These are phyloP conservation scores for Solanum hybrid DNA, from an alignment of 305 asterid species.

Conservation along the genomic window DNA sequence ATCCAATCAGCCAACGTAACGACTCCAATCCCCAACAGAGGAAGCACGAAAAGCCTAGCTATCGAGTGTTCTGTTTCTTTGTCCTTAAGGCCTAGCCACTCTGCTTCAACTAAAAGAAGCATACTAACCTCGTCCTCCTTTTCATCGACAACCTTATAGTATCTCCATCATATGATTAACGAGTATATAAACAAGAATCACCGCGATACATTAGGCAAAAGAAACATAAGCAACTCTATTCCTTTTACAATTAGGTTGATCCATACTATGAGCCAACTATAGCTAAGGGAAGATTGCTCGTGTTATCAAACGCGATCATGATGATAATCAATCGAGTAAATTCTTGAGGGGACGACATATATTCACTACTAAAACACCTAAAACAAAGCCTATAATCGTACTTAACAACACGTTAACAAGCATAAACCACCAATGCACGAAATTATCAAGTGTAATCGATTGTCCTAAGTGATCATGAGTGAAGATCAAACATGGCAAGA, in stretches of 20 bases:
- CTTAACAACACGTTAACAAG: constrained; percentile 35
- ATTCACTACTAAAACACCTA: constrained; percentile 31
- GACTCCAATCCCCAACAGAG: constrained; percentile 36
- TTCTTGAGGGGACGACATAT: constrained; percentile 37
- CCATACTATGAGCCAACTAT: constrained; percentile 25
- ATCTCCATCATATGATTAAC: constrained; percentile 48
- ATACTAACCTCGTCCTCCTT: constrained; percentile 10
- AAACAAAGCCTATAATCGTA: constrained; percentile 21
- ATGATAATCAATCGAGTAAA: constrained; percentile 28
- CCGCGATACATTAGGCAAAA: constrained; percentile 35
- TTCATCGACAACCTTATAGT: constrained; percentile 25
- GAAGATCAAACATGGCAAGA: constrained; percentile 42
- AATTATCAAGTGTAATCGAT: constrained; percentile 21
- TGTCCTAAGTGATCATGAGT: constrained; percentile 23
- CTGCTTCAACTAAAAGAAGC: constrained; percentile 32
- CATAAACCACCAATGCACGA: constrained; percentile 37
- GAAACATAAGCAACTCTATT: constrained; percentile 37
- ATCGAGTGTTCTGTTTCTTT: constrained; percentile 27
- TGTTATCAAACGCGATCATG: constrained; percentile 40
- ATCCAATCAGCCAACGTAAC: constrained; percentile 25
- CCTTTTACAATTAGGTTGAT: constrained; percentile 21
- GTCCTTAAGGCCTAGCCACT: constrained; percentile 35
- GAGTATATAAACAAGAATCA: constrained; percentile 31
- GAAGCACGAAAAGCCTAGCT: constrained; percentile 40
- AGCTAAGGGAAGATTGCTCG: constrained; percentile 34